Conservation (phyloP, 805 yeast genomes). For the Schizosaccharomyces lindneri region DNA sequence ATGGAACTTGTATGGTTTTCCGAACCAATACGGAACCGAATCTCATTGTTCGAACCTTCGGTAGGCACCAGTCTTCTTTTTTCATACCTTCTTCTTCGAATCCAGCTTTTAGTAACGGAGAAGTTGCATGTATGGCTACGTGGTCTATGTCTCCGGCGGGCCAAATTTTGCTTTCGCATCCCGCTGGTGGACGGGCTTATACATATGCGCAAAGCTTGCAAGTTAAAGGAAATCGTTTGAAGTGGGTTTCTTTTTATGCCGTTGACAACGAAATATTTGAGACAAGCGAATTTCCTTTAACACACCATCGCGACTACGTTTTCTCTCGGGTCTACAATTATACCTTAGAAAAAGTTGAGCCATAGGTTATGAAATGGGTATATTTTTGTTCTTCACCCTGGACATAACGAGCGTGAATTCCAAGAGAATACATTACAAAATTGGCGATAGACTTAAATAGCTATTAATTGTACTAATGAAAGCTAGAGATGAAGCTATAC, state of each 20-base stretch:
- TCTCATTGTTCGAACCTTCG: constrained; percentile 33
- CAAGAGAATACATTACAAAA: no score
- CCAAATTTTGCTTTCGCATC: not conserved
- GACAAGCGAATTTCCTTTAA: not conserved
- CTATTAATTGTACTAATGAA: no score
- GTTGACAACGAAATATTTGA: not conserved
- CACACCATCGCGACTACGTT: not conserved
- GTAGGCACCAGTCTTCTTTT: constrained; percentile 4
- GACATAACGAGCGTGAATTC: no score
- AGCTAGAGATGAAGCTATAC: no score
- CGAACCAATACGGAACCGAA: constrained; percentile 51
- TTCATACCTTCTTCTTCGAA: not conserved
- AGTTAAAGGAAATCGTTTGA: not conserved
- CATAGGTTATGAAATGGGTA: no score
- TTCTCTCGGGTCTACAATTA: not conserved
- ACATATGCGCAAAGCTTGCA: not conserved
- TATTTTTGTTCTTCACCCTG: no score
- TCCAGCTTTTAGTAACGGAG: not conserved
- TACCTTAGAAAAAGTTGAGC: not conserved
- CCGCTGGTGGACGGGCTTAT: not conserved
- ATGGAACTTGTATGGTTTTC: constrained; percentile 49
- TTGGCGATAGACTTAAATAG: no score
- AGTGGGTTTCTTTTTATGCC: not conserved
- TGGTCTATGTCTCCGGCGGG: constrained; percentile 1
- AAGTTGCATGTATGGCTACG: not conserved